Percentiles rank a stretch among this genome's conserved stretches.
Evolutionary conservation across 495 filamentous ascomycete species (phyloP).

Genomic region (Podospora australis): DNA sequence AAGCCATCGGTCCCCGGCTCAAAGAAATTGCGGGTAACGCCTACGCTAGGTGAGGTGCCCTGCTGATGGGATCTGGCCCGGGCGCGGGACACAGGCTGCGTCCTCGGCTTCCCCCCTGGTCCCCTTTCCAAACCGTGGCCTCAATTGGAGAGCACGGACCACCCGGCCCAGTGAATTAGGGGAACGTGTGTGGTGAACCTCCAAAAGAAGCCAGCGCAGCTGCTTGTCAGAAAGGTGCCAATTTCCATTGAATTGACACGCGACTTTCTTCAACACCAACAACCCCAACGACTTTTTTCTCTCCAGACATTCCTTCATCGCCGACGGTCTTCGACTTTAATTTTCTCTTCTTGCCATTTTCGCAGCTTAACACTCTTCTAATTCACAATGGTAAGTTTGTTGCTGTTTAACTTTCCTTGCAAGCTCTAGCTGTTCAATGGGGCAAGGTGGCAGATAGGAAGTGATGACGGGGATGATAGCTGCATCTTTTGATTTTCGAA

Average conservation of each 20-base stretch:
- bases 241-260: slow-evolving; percentile 4
- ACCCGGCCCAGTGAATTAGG: slow-evolving; percentile 19
- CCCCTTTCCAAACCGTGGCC: slow-evolving; percentile 30
- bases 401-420: too few species aligned
- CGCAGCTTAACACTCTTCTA: slow-evolving; percentile 21
- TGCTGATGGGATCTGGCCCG: too few species aligned
- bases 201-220: too few species aligned
- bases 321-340: too few species aligned
- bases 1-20: slow-evolving; percentile 5
- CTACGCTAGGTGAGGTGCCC: too few species aligned
- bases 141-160: slow-evolving; percentile 30
- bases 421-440: too few species aligned
- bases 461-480: too few species aligned
- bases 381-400: slow-evolving; percentile 25
- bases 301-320: too few species aligned
- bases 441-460: too few species aligned
- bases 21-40: slow-evolving; percentile 18
- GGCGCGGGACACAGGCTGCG: background rate
- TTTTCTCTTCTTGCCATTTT: too few species aligned
- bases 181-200: slow-evolving; percentile 10
- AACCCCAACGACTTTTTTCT: slow-evolving; percentile 11
- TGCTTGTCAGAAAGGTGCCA: too few species aligned
- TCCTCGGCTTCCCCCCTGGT: background rate
- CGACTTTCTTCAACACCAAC: slow-evolving; percentile 14
- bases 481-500: too few species aligned